A percentile compares a stretch with the other conserved stretches of the same genome.
Evolutionary conservation across 495 filamentous ascomycete genomes (phyloP).

Genomic region (Zalerion maritima): DNA sequence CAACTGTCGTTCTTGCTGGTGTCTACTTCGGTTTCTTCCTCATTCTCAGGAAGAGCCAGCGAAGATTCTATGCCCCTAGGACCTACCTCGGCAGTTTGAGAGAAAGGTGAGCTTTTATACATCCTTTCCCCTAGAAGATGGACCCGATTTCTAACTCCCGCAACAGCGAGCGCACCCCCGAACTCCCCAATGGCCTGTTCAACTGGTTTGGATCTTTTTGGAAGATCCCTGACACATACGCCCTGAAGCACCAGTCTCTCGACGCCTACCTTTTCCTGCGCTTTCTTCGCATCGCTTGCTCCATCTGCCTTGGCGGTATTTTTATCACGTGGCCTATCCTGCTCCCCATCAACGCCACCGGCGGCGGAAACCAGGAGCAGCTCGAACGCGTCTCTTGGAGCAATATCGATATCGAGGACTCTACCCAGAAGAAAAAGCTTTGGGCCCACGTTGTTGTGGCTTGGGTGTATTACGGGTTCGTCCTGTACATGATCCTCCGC

Average conservation of each 20-base stretch:
- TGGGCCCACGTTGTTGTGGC: constrained; percentile 64
- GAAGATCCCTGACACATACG: constrained; percentile 67
- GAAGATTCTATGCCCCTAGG: constrained; percentile 73
- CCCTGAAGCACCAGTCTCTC: constrained; percentile 78
- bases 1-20: constrained; percentile 47
- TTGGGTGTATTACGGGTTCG: constrained; percentile 70
- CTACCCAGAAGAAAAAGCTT: constrained; percentile 37
- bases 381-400: constrained; percentile 66
- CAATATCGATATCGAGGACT: constrained; percentile 44
- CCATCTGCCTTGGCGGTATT: constrained; percentile 66
- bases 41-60: constrained; percentile 54
- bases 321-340: constrained; percentile 73
- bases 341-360: constrained; percentile 77
- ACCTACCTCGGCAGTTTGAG: constrained; percentile 68
- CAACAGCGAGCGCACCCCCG: constrained; percentile 49
- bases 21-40: constrained; percentile 61
- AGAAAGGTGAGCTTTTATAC: constrained; percentile 34
- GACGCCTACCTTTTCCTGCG: constrained; percentile 81
- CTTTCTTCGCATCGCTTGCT: constrained; percentile 58
- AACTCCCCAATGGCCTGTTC: constrained; percentile 51
- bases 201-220: constrained; percentile 67
- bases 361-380: constrained; percentile 46
- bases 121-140: not conserved
- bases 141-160: not conserved
- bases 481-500: constrained; percentile 79